Conservation (phyloP, 192 early-diverging fungal species). For the Backusella luteola region DNA sequence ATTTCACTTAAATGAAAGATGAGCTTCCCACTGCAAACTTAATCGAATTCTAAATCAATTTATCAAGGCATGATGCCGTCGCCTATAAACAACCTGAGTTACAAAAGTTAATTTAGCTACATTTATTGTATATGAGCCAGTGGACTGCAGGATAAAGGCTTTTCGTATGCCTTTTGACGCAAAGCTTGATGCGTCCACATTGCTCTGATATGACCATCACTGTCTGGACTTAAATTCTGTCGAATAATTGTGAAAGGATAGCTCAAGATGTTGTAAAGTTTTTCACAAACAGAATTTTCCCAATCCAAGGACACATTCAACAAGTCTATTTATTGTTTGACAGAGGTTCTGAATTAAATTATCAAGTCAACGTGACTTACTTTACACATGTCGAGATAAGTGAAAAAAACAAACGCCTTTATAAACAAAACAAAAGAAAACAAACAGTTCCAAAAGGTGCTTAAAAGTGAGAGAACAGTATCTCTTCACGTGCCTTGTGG, state of each 20-base stretch:
- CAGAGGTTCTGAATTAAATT: background rate
- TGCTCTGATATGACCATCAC: background rate
- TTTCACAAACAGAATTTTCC: background rate
- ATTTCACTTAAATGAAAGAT: no score
- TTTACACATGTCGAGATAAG: background rate
- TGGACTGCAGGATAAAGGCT: no score
- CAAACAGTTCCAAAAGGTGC: background rate
- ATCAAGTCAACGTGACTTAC: background rate
- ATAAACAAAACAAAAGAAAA: background rate
- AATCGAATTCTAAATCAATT: no score
- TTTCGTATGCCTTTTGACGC: background rate
- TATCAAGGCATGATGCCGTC: no score
- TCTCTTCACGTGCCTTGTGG: conserved; percentile 8
- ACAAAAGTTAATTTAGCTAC: no score
- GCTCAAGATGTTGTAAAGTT: no score
- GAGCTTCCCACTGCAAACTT: no score
- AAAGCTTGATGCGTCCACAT: background rate
- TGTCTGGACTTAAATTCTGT: background rate
- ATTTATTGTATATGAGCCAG: no score
- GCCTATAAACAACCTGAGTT: no score
- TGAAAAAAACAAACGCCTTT: background rate
- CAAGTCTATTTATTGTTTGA: background rate
- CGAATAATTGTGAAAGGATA: no score
- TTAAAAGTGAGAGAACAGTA: background rate
- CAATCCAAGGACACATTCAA: background rate